These are phyloP conservation scores for Mycosphaerella sp. DNA, from an alignment of 2,329 filamentous ascomycete genomes.

Conservation along the genomic window DNA sequence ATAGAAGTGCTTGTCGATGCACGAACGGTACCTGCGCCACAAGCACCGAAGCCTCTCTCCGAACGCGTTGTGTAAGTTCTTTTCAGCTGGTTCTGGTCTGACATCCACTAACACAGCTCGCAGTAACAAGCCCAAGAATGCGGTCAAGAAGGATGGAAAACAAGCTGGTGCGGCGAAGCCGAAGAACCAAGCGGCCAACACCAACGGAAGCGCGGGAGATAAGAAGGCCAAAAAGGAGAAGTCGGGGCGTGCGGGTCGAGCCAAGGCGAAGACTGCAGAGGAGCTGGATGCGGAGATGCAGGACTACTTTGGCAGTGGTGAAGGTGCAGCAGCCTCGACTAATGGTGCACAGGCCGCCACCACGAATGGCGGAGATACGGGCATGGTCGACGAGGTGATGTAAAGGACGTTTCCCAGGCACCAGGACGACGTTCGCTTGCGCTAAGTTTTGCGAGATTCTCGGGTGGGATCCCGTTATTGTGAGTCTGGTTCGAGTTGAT, in stretches of 20 bases:
- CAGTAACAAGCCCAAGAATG: conserved; percentile 32
- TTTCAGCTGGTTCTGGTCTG: neutral
- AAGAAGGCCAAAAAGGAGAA: conserved; percentile 46
- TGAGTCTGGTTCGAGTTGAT: too few species aligned
- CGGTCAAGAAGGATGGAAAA: conserved; percentile 28
- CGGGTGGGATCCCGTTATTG: neutral
- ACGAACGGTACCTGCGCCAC: conserved; percentile 56
- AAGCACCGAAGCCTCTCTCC: conserved; percentile 65
- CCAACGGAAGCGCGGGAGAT: conserved; percentile 41
- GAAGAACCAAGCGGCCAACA: conserved; percentile 40
- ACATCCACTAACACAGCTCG: conserved; percentile 16
- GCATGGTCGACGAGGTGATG: conserved; percentile 51
- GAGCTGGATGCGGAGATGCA: conserved; percentile 97
- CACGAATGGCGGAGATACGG: conserved; percentile 45
- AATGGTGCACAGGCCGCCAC: conserved; percentile 43
- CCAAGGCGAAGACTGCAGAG: conserved; percentile 80
- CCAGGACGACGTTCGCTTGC: neutral
- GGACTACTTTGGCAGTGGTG: conserved; percentile 70
- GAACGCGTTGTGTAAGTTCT: conserved; percentile 69
- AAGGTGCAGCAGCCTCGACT: conserved; percentile 39
- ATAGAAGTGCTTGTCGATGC: conserved; percentile 81
- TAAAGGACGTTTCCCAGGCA: conserved; percentile 31
- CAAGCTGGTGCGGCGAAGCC: conserved; percentile 48
- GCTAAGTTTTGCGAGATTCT: neutral
- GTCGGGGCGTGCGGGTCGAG: conserved; percentile 57